Conservation (phyloP, 176 grass and related monocot genomes). For the Coix lacrymajobi region DNA sequence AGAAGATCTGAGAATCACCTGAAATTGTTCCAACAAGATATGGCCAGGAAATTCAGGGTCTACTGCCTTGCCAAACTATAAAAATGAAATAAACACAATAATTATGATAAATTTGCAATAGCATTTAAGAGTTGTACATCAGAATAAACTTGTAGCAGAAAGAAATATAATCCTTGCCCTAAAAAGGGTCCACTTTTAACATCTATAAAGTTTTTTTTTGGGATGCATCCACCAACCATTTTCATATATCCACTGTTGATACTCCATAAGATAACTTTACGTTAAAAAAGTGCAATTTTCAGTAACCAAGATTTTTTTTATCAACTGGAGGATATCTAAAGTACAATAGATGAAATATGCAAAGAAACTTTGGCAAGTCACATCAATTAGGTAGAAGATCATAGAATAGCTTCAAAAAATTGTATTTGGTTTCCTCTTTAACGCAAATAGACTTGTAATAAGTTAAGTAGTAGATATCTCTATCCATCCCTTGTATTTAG, state of each 20-base stretch:
- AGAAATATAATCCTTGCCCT: not conserved
- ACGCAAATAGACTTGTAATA: not conserved
- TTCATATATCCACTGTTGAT: not conserved
- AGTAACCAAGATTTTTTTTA: not conserved
- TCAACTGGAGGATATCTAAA: not conserved
- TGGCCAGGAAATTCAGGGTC: slow-evolving; percentile 97
- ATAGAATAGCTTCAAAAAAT: too few relatives aligned
- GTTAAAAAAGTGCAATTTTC: not conserved
- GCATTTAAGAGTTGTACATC: not conserved
- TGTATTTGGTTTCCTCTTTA: not conserved
- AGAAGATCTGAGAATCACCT: slow-evolving; percentile 49
- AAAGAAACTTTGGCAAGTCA: not conserved
- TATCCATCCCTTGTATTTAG: not conserved
- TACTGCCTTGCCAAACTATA: slow-evolving; percentile 67
- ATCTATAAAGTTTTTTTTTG: not conserved
- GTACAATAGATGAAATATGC: not conserved
- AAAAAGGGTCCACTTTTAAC: not conserved
- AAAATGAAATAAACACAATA: slow-evolving; percentile 31
- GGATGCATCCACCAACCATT: not conserved
- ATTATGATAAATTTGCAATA: not conserved
- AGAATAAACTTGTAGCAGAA: not conserved
- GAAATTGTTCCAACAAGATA: slow-evolving; percentile 95
- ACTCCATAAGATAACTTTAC: not conserved
- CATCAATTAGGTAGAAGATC: not conserved
- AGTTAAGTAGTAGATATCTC: not conserved